Conservation (phyloP, 1,139 yeast genomes). For the Groenewaldozyma sp. region DNA sequence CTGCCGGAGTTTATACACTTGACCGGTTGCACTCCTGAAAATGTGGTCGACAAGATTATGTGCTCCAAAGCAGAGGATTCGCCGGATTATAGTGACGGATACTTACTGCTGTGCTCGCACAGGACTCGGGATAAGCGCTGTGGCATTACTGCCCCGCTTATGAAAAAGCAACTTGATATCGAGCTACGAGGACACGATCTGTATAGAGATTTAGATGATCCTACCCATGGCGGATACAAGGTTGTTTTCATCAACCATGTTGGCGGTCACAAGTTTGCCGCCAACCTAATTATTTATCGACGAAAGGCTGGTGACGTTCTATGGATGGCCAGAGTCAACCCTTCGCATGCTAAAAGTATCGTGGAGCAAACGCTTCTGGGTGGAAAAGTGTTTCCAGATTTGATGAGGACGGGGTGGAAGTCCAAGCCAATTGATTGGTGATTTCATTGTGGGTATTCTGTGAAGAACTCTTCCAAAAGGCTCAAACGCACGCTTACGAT, state of each 20-base stretch:
- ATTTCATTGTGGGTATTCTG: slow-evolving; percentile 4
- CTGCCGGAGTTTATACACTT: slow-evolving; percentile 78
- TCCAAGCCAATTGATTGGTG: slow-evolving; percentile 49
- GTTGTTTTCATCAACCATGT: slow-evolving; percentile 73
- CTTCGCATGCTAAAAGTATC: slow-evolving; percentile 61
- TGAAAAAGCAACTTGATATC: slow-evolving; percentile 71
- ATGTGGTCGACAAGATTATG: slow-evolving; percentile 29
- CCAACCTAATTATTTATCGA: slow-evolving; percentile 70
- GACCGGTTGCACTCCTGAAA: slow-evolving; percentile 38
- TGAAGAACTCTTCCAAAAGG: too few relatives aligned
- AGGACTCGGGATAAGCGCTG: slow-evolving; percentile 85
- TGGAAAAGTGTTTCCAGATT: slow-evolving; percentile 65
- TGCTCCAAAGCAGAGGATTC: slow-evolving; percentile 4
- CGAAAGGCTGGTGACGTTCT: slow-evolving; percentile 63
- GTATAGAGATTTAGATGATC: slow-evolving; percentile 60
- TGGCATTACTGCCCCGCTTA: slow-evolving; percentile 89
- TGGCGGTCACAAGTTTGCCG: slow-evolving; percentile 93
- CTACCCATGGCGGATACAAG: slow-evolving; percentile 61
- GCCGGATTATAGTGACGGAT: slow-evolving; percentile 30
- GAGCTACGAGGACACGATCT: slow-evolving; percentile 60
- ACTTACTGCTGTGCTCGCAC: slow-evolving; percentile 78
- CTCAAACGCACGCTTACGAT: too few relatives aligned
- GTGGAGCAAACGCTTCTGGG: slow-evolving; percentile 62
- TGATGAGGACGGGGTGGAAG: slow-evolving; percentile 46
- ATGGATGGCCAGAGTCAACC: slow-evolving; percentile 83